Conservation (phyloP, 148 eudicot genomes). For the Drosera capensis region DNA sequence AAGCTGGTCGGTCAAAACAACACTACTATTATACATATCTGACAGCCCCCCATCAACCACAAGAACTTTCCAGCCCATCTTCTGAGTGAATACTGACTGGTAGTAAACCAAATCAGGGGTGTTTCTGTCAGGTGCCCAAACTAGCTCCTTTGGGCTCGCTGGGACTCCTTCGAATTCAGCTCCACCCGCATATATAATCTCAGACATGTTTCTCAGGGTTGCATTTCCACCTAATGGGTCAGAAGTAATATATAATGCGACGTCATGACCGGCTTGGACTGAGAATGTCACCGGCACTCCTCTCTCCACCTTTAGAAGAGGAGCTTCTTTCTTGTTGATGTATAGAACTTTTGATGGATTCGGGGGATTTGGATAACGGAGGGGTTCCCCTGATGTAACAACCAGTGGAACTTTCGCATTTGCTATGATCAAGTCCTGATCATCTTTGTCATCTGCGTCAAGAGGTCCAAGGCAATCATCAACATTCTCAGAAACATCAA, state of each 20-base stretch:
- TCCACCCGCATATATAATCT: constrained; percentile 77
- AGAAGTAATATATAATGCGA: constrained; percentile 76
- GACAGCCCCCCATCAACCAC: constrained; percentile 92
- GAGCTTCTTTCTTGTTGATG: constrained; percentile 89
- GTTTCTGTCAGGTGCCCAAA: constrained; percentile 81
- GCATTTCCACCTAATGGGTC: constrained; percentile 90
- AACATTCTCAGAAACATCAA: constrained; percentile 50
- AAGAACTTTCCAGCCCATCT: constrained; percentile 97
- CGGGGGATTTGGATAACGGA: constrained; percentile 82
- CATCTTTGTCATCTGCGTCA: constrained; percentile 81
- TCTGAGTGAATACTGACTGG: constrained; percentile 58
- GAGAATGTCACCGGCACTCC: constrained; percentile 87
- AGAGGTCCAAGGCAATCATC: constrained; percentile 85
- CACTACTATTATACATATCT: constrained; percentile 90
- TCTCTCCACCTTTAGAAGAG: constrained; percentile 74
- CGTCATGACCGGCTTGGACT: constrained; percentile 95
- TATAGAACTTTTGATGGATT: constrained; percentile 76
- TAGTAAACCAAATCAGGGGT: constrained; percentile 78
- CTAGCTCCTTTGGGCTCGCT: constrained; percentile 65
- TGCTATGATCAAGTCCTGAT: constrained; percentile 77
- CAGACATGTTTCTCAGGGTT: constrained; percentile 61
- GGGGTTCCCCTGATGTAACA: constrained; percentile 58
- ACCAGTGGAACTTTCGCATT: constrained; percentile 63
- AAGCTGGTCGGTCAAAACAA: constrained; percentile 81
- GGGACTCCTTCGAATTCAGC: constrained; percentile 71